Base-by-base conservation (phyloP, 139 green algal genomes). In the Haematococcus sp. region DNA sequence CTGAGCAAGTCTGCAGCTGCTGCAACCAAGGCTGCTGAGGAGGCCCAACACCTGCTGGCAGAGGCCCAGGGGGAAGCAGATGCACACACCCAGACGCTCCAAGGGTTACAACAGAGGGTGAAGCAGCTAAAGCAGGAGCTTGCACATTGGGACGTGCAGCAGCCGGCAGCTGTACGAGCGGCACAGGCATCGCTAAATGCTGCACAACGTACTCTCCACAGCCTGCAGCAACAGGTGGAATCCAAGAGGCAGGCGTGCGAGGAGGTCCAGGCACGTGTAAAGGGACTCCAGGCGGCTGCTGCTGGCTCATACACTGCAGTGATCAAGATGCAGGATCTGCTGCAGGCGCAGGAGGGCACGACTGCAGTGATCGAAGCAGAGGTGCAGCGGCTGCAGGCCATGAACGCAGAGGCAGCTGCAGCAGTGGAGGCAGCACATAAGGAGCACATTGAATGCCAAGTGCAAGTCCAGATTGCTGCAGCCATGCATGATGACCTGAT, bases 381-480 rank as follows among this genome's bases (percentile, higher is more conserved):
- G 11, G 40, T 49, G 7, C 40, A 49, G 40, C 7, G 40, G 40
- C 40, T 49, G 40, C 7, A 49, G 40, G 40, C 40, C 11, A 11
- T 11, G 11, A 19, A 11, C 40, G 7, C 40, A 44, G 51, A 30
- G 33, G 34, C 56, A 70, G 67, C 7, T 35, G 30, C 66, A 70
- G 49, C 44, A 61, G 55, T 40, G 71, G 22, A 34, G n/a, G 9
- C 11, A 19, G 4, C 23, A 22, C 58, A 30, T 4, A 28, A 65
- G 58, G 23, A 65, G 58, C 30, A 34, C 25, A 11, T 65, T 4
- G 58, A 65, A n/a, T 19, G 58, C 28, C 33, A 73, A 51, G 68
- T 40, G 0, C 33, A 73, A 0, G 32, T 30, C 2, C 13, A 79
- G 22, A 67, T 68, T n/a, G 34, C 70, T 35, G 40, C 67, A 55